Evolutionary conservation across 73 alveolate species (phyloP), one percentile per base, ranked within the genome.

Genomic region (Urostyla sp.): DNA sequence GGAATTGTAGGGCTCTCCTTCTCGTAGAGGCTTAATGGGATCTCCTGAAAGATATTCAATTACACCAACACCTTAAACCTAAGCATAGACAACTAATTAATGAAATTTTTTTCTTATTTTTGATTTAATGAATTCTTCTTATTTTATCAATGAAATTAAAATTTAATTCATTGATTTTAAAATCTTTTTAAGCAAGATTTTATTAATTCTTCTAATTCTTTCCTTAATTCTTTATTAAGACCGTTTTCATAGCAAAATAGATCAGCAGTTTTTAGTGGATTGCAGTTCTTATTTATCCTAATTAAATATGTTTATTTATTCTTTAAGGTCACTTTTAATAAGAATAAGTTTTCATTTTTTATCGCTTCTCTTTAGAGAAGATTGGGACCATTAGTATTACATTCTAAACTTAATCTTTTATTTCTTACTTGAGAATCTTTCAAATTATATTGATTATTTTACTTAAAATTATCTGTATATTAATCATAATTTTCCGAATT

Each of bases 191-290:
- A 7, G 26, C 57, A 63, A 21, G 37, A 18, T 4, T 5, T 28
- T 50, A 63, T 24, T 20, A 63, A 40, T 32, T 63, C 79, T 40
- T 20, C 44, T 43, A 63, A 63, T 23, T 63, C 79, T 7, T 10
- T 10, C 36, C 44, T 40, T 8, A 63, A 57, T 18, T 63, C 79
- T 1, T 63, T 32, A n/a, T 57, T 13, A 7, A 63, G 30, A 4
- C 72, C 83, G 48, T 69, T 44, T 20, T 69, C 72, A 45, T 49
- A 48, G 72, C 83, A 69, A 23, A 69, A 69, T 23, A 24, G 1
- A 16, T 45, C 83, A 7, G 83, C 83, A 16, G 49, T 35, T 27
- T 69, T 49, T 2, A 13, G 5, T 3, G 83, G 72, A 32, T 69
- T 27, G 16, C 52, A 3, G 48, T 69, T 69, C 48, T 23, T 69